Conservation (phyloP, 106 monocot genomes). For the Dendrobium nobile region DNA sequence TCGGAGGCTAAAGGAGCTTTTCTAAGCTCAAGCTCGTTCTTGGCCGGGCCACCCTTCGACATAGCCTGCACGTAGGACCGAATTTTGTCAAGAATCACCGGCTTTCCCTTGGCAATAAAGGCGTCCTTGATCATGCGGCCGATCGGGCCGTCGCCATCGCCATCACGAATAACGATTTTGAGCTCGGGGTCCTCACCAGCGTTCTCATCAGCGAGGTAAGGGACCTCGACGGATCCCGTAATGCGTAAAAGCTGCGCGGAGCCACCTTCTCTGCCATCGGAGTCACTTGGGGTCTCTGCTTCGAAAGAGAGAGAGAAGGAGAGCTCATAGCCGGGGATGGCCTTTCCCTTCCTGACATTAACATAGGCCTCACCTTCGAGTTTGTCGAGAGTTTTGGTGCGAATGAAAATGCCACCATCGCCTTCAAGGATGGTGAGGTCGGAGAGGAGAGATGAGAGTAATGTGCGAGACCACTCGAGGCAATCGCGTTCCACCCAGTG, state of each 20-base stretch:
- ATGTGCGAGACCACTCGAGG: constrained; percentile 71
- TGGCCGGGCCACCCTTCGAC: constrained; percentile 81
- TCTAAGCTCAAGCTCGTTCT: constrained; percentile 77
- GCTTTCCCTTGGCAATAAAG: constrained; percentile 59
- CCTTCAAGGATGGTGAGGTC: constrained; percentile 50
- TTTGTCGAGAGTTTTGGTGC: constrained; percentile 55
- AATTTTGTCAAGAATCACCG: constrained; percentile 64
- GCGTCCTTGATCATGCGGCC: constrained; percentile 67
- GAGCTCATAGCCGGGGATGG: constrained; percentile 96
- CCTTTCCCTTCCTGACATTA: constrained; percentile 94
- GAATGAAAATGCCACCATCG: constrained; percentile 52
- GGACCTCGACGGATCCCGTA: constrained; percentile 63
- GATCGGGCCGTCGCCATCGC: constrained; percentile 46
- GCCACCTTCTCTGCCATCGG: neutral
- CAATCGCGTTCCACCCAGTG: constrained; percentile 99
- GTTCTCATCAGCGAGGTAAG: constrained; percentile 96
- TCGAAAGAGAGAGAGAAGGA: constrained; percentile 69
- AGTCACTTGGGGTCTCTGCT: constrained; percentile 39
- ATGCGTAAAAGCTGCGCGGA: constrained; percentile 24
- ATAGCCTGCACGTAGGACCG: constrained; percentile 58
- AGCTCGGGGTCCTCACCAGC: constrained; percentile 91
- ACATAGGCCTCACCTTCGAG: constrained; percentile 91
- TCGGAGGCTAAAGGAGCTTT: constrained; percentile 19
- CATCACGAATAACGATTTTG: constrained; percentile 44
- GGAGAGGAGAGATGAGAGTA: constrained; percentile 60